Percentiles rank a stretch among this genome's conserved stretches.
phyloP scores from a whole-genome alignment of 306 rosid species.

The Pueraria montana region DNA sequence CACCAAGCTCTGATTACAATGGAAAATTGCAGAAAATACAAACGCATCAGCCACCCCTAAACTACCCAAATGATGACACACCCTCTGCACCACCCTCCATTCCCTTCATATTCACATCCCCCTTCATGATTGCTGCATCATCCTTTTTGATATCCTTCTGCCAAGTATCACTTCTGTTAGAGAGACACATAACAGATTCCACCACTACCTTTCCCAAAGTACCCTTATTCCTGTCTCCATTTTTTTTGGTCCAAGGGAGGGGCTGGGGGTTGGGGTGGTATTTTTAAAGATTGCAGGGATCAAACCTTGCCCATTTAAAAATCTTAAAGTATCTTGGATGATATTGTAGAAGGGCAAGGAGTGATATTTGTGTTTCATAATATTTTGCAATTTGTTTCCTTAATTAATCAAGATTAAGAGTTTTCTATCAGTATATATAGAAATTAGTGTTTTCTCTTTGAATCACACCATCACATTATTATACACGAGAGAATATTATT shows the following conservation, averaged over 20 bases:
- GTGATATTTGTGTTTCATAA: not conserved
- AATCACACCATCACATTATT: conserved; percentile 10
- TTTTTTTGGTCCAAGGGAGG: not conserved
- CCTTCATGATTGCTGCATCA: not conserved
- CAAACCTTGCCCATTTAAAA: not conserved
- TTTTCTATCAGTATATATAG: not conserved
- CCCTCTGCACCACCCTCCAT: too few species aligned
- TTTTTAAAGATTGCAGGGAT: not conserved
- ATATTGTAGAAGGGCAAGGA: not conserved
- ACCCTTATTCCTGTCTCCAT: not conserved
- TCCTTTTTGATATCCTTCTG: not conserved
- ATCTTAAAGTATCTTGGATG: not conserved
- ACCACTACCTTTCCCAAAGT: too few species aligned
- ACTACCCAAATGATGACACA: too few species aligned
- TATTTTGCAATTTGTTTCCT: not conserved
- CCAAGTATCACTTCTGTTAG: too few species aligned
- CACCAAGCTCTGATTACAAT: too few species aligned
- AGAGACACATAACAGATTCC: too few species aligned
- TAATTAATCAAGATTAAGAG: conserved; percentile 1
- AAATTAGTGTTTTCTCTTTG: conserved; percentile 7
- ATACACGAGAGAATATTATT: not conserved
- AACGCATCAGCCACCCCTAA: too few species aligned
- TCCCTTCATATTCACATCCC: not conserved
- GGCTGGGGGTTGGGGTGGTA: too few species aligned
- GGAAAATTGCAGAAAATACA: too few species aligned